phyloP scores from a whole-genome alignment of 176 grass and related monocot genomes.

The Oryza glumipatula region DNA sequence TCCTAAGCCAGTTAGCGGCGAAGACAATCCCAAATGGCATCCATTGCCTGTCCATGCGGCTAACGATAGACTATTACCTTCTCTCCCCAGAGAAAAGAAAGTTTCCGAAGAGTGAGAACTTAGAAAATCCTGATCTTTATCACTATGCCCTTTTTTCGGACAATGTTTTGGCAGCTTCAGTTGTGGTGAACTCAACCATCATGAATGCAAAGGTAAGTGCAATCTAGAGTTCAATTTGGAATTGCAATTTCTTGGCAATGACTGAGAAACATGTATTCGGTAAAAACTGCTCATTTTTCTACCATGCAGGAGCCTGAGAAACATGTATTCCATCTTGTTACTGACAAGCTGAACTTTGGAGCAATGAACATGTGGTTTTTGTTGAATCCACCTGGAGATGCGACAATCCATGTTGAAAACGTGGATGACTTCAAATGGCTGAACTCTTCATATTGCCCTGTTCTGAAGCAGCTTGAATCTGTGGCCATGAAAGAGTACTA shows the following conservation, averaged over 20 bases:
- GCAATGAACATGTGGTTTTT: conserved; percentile 60
- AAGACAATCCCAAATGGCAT: conserved; percentile 55
- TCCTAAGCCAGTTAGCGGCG: conserved; percentile 45
- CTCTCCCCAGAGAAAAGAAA: conserved; percentile 49
- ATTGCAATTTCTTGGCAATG: not conserved
- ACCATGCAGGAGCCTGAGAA: conserved; percentile 46
- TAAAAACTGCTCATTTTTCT: not conserved
- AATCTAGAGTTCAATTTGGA: conserved; percentile 13
- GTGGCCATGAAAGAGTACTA: conserved; percentile 51
- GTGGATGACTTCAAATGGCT: conserved; percentile 53
- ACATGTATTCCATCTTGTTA: conserved; percentile 52
- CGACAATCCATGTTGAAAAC: conserved; percentile 54
- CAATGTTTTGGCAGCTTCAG: conserved; percentile 55
- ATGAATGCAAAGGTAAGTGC: conserved; percentile 43
- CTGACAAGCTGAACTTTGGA: conserved; percentile 51
- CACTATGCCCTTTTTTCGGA: conserved; percentile 54
- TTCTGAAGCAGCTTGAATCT: conserved; percentile 50
- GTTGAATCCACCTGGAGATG: conserved; percentile 44
- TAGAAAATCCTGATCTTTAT: conserved; percentile 49
- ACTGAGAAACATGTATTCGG: not conserved
- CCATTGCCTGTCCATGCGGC: conserved; percentile 51
- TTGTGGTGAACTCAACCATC: conserved; percentile 49
- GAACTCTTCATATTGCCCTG: conserved; percentile 52
- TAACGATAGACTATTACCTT: conserved; percentile 48
- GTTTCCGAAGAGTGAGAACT: conserved; percentile 49